Base-by-base conservation (phyloP, 2,329 filamentous ascomycete species). In the Emergomyces orientalis region DNA sequence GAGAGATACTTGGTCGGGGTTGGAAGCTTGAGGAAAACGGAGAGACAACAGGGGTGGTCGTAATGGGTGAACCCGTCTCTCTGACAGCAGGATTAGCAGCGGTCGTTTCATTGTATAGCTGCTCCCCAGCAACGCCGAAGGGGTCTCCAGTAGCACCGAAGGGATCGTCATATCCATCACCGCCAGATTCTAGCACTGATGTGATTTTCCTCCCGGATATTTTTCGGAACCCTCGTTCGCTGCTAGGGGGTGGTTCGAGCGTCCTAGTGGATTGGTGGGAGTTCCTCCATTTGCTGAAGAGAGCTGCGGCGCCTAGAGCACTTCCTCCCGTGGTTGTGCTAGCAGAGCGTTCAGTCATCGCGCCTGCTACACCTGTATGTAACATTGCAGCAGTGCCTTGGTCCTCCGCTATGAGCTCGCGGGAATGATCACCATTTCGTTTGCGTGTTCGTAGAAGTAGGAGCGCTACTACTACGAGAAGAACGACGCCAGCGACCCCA, bases 401-500 rank as follows among this genome's bases (percentile, higher is more conserved):
- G 14, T 61, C 65, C 64, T 61, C 68, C 51, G 47, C 3, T 11
- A 43, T 22, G n/a, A 64, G 64, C n/a, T 57, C 58, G 37, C 61
- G 63, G 5, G 56, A 41, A 22, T 25, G 34, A 22, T 49, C 43
- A 13, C 47, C 32, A 13, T 66, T 66, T 14, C 80, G 79, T 70
- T 82, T 83, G 69, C 82, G 80, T 63, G 79, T 77, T 56, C 84
- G 74, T 61, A 85, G 72, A 39, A 85, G 71, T 60, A 86, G 70
- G 13, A 84, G 71, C 39, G 82, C 73, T 13, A 81, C 43, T 49
- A 64, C 69, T 9, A 83, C 69, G 8, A 84, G 69, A 8, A 84
- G 70, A 14, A 83, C 80, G 41, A 82, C 69, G 34, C 84, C 85
- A 41, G 84, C 83, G 59, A 86, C 78, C 55, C 84, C 84, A 19